These are phyloP conservation scores for Eimeria brunetti DNA, from an alignment of 169 alveolate species.

Conservation along the genomic window DNA sequence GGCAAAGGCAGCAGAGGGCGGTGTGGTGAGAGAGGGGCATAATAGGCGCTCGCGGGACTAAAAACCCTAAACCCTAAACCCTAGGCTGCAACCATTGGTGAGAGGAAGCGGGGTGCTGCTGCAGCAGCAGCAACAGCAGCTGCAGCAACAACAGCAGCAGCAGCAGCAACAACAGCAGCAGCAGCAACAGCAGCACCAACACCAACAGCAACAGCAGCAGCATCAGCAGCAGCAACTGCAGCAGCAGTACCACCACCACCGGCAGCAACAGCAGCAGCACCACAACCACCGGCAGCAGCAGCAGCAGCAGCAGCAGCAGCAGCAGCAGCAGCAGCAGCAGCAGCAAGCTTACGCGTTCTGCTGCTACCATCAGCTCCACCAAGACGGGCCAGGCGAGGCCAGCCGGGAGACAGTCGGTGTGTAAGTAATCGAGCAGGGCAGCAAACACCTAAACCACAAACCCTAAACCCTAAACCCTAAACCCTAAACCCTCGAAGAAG, in stretches of 20 bases:
- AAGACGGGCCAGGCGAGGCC: constrained; percentile 79
- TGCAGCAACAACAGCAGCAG: background rate
- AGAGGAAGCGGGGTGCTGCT: background rate
- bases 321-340: background rate
- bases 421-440: constrained; percentile 86
- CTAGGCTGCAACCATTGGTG: background rate
- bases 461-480: background rate
- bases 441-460: constrained; percentile 79
- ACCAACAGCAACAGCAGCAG: too few species aligned
- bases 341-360: constrained; percentile 83
- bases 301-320: constrained; percentile 12
- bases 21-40: too few species aligned
- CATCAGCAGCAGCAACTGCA: background rate
- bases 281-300: background rate
- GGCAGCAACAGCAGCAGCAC: background rate
- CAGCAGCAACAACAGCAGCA: background rate
- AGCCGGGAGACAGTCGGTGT: constrained; percentile 87
- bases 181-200: background rate
- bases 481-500: background rate
- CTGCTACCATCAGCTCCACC: constrained; percentile 87
- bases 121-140: background rate
- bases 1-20: background rate
- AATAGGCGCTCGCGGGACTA: too few species aligned
- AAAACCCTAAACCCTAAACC: constrained; percentile 15
- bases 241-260: background rate